A percentile compares a stretch with the other conserved stretches of the same genome.
phyloP scores from a whole-genome alignment of 768 basidiomycete species.

The Omphalotus guepiniiformis region DNA sequence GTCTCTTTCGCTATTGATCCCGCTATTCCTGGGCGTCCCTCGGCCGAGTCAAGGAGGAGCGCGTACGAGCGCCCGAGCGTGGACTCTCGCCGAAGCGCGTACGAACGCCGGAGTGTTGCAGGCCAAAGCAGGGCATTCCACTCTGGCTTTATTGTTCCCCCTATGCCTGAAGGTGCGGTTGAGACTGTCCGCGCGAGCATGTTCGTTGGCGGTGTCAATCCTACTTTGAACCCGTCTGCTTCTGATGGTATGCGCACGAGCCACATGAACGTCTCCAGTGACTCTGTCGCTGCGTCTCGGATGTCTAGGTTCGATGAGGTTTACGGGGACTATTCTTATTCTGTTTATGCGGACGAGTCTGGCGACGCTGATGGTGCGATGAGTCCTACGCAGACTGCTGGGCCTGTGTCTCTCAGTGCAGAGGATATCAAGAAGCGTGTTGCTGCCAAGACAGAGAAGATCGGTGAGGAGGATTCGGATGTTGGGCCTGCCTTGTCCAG shows the following conservation, averaged over 20 bases:
- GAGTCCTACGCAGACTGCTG: constrained; percentile 17
- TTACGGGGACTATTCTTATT: neutral
- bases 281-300: neutral
- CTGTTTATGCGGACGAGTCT: neutral
- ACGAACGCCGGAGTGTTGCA: constrained; percentile 38
- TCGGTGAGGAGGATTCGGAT: constrained; percentile 40
- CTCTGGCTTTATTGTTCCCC: constrained; percentile 5
- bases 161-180: constrained; percentile 8
- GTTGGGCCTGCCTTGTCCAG: constrained; percentile 66
- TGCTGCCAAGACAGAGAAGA: neutral
- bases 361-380: constrained; percentile 8
- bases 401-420: constrained; percentile 14
- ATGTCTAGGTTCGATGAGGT: constrained; percentile 7
- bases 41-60: constrained; percentile 31
- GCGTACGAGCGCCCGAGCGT: constrained; percentile 13
- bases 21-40: constrained; percentile 35
- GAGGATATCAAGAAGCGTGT: constrained; percentile 16
- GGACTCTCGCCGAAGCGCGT: constrained; percentile 7
- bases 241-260: neutral
- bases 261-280: neutral
- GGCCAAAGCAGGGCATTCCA: constrained; percentile 11
- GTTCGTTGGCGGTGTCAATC: neutral
- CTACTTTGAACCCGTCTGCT: neutral
- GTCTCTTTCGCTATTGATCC: constrained; percentile 69
- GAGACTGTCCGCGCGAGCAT: constrained; percentile 2